These are phyloP conservation scores for Septoria linicola DNA, from an alignment of 2,329 filamentous ascomycete genomes.

Conservation along the genomic window DNA sequence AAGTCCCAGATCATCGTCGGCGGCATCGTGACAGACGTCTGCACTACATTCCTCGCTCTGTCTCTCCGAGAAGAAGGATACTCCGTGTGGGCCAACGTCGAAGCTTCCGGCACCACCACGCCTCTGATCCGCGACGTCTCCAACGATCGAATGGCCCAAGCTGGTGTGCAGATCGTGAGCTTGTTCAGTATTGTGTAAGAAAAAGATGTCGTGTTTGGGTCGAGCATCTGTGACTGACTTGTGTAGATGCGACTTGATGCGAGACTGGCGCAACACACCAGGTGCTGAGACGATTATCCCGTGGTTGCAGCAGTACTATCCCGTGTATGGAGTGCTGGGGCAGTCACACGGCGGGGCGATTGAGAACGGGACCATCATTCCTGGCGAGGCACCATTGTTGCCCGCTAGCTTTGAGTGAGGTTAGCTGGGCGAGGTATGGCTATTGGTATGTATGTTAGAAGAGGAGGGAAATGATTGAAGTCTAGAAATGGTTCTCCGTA, in stretches of 20 bases:
- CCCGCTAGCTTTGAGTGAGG: slow-evolving; percentile 14
- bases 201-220: too few species aligned
- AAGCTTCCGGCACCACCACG: slow-evolving; percentile 67
- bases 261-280: slow-evolving; percentile 63
- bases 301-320: slow-evolving; percentile 63
- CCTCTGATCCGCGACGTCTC: slow-evolving; percentile 61
- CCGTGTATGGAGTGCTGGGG: slow-evolving; percentile 64
- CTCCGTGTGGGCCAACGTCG: slow-evolving; percentile 69
- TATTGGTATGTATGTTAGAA: too few species aligned
- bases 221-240: neutral
- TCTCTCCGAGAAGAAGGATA: slow-evolving; percentile 69
- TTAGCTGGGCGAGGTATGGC: too few species aligned
- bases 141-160: slow-evolving; percentile 65
- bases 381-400: slow-evolving; percentile 51
- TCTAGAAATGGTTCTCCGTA: too few species aligned
- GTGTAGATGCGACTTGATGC: slow-evolving; percentile 61
- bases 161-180: slow-evolving; percentile 64
- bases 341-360: slow-evolving; percentile 61
- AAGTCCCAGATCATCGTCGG: slow-evolving; percentile 70
- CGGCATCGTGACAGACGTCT: slow-evolving; percentile 73
- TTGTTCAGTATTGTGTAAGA: slow-evolving; percentile 58
- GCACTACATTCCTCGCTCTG: slow-evolving; percentile 71
- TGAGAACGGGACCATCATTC: slow-evolving; percentile 57
- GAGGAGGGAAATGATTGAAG: too few species aligned
- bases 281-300: slow-evolving; percentile 58